phyloP scores from a whole-genome alignment of 23 red algal species.

The Gracilariopsis chorda region DNA sequence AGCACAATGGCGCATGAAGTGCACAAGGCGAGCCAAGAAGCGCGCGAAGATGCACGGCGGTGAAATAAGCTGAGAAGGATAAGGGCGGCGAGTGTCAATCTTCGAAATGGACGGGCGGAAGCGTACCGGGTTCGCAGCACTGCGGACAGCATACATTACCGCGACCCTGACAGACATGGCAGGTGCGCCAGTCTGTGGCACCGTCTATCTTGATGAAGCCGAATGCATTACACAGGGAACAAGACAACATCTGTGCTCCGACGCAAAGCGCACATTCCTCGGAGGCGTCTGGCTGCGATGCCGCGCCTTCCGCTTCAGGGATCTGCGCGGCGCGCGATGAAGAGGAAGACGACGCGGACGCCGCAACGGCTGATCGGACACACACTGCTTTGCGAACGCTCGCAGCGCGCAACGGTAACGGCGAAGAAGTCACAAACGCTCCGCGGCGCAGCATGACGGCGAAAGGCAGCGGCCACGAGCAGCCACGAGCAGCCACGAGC shows the following conservation, averaged over 20 bases:
- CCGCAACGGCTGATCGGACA: background rate
- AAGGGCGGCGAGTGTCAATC: no score
- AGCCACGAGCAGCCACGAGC: background rate
- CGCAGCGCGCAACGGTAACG: no score
- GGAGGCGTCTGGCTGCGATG: background rate
- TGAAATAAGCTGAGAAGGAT: no score
- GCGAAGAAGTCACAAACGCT: background rate
- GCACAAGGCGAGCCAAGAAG: no score
- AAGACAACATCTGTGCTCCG: background rate
- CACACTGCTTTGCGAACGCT: no score
- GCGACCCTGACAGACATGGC: constrained; percentile 10
- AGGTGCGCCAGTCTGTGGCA: constrained; percentile 49
- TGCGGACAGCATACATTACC: constrained; percentile 23
- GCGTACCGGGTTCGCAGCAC: background rate
- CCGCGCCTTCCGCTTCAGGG: no score
- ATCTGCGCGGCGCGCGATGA: no score
- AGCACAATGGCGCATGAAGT: no score
- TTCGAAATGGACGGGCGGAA: background rate
- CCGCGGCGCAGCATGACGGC: background rate
- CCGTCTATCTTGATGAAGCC: constrained; percentile 38
- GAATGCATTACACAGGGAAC: constrained; percentile 35
- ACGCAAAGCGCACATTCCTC: background rate
- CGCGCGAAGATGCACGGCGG: no score
- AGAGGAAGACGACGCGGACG: background rate
- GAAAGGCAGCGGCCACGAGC: background rate